Evolutionary conservation across 257 asterid species (phyloP).

Genomic region (Catharanthus roseus): DNA sequence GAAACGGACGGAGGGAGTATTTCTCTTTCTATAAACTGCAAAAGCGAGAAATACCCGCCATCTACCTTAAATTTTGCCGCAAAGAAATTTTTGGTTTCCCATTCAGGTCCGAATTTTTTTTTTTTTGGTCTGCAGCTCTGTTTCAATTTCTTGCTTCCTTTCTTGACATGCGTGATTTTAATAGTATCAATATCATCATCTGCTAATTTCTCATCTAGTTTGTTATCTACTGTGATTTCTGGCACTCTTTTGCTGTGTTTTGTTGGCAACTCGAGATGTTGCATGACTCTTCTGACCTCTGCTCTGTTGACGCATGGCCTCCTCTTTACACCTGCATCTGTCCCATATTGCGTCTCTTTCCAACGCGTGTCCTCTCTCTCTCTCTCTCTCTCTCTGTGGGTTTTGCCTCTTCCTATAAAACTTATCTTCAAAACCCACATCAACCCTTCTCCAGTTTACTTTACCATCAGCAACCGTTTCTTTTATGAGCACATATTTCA

Average conservation of each 20-base stretch:
- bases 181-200: no score
- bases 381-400: background rate
- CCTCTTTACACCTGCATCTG: conserved; percentile 2
- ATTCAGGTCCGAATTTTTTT: no score
- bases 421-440: conserved; percentile 2
- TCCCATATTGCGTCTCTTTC: conserved; percentile 2
- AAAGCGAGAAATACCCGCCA: no score
- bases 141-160: no score
- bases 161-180: no score
- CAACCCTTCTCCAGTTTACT: background rate
- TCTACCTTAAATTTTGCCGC: no score
- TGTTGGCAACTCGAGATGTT: conserved; percentile 8
- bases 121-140: no score
- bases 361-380: conserved; percentile 17
- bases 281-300: conserved; percentile 8
- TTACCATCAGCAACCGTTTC: background rate
- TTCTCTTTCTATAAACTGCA: no score
- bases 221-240: no score
- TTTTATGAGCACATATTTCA: background rate
- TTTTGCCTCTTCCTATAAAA: background rate
- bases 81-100: no score
- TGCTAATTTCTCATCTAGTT: no score
- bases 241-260: background rate
- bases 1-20: no score
- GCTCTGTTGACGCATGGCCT: conserved; percentile 12